phyloP scores from a whole-genome alignment of 306 rosid genomes.

The Acacia acuminata region DNA sequence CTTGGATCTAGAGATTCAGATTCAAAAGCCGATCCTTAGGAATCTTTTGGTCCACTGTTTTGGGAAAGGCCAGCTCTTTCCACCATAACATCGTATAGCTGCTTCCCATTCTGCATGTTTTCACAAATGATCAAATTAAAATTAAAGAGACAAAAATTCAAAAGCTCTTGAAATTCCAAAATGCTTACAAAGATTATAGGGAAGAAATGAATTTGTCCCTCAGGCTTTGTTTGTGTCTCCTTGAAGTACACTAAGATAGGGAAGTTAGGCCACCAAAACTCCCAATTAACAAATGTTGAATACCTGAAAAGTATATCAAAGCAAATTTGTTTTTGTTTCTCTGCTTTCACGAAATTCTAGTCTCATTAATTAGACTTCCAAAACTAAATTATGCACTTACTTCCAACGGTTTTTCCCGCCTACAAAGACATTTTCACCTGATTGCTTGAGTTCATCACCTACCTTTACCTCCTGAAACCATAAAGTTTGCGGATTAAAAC shows the following conservation, averaged over 20 bases:
- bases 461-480: constrained; percentile 80
- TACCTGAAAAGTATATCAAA: constrained; percentile 50
- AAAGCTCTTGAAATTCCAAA: background rate
- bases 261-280: constrained; percentile 98
- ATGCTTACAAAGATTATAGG: constrained; percentile 88
- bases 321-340: constrained; percentile 9
- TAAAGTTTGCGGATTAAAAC: constrained; percentile 8
- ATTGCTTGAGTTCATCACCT: constrained; percentile 81
- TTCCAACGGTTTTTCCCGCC: constrained; percentile 98
- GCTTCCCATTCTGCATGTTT: constrained; percentile 80
- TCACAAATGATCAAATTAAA: constrained; percentile 27
- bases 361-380: background rate
- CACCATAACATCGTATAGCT: constrained; percentile 60
- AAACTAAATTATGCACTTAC: constrained; percentile 46
- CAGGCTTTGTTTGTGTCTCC: constrained; percentile 92
- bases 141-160: background rate
- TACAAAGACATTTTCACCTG: constrained; percentile 85
- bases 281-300: constrained; percentile 94
- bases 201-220: constrained; percentile 95
- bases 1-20: background rate
- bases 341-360: constrained; percentile 12
- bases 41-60: constrained; percentile 68
- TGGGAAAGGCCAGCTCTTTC: constrained; percentile 96
- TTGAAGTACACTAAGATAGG: constrained; percentile 92
- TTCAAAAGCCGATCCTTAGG: constrained; percentile 32